These are phyloP conservation scores for Lasiodiplodia theobromae DNA, from an alignment of 2,329 filamentous ascomycete species.

Conservation along the genomic window DNA sequence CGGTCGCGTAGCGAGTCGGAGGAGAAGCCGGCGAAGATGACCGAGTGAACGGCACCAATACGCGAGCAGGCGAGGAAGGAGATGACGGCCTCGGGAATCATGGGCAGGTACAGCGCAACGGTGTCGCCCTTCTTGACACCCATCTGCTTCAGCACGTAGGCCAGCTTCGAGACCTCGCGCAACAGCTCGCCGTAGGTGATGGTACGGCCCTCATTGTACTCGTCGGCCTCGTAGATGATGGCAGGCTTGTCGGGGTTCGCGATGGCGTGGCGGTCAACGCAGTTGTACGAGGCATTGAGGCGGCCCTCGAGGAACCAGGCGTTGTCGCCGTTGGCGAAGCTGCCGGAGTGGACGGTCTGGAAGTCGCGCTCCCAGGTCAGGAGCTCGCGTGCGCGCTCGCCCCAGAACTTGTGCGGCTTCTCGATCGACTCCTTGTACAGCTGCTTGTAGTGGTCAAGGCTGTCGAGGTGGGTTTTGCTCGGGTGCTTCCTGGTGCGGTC, in stretches of 20 bases:
- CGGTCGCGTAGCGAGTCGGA: conserved; percentile 95
- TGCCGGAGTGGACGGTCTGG: conserved; percentile 82
- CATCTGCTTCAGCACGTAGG: conserved; percentile 91
- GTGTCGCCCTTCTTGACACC: conserved; percentile 97
- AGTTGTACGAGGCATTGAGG: conserved; percentile 97
- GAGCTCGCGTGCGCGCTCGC: conserved; percentile 80
- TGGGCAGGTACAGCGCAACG: conserved; percentile 95
- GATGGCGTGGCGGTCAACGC: conserved; percentile 94
- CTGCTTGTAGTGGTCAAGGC: conserved; percentile 68
- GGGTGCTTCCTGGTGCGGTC: conserved; percentile 62
- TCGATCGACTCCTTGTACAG: conserved; percentile 85
- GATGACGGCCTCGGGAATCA: conserved; percentile 96
- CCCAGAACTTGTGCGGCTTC: conserved; percentile 91
- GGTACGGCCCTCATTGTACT: conserved; percentile 82
- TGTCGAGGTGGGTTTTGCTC: conserved; percentile 64
- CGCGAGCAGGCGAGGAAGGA: conserved; percentile 89
- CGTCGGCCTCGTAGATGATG: conserved; percentile 98
- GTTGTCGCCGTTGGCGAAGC: conserved; percentile 78
- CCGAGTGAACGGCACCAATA: conserved; percentile 95
- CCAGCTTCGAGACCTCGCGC: conserved; percentile 85
- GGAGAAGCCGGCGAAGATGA: conserved; percentile 97
- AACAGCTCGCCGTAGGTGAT: conserved; percentile 94
- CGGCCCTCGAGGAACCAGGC: conserved; percentile 95
- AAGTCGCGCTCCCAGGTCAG: conserved; percentile 92
- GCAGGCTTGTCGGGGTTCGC: conserved; percentile 91